phyloP scores from a whole-genome alignment of 2,329 filamentous ascomycete species.

The Microcera coccophila region DNA sequence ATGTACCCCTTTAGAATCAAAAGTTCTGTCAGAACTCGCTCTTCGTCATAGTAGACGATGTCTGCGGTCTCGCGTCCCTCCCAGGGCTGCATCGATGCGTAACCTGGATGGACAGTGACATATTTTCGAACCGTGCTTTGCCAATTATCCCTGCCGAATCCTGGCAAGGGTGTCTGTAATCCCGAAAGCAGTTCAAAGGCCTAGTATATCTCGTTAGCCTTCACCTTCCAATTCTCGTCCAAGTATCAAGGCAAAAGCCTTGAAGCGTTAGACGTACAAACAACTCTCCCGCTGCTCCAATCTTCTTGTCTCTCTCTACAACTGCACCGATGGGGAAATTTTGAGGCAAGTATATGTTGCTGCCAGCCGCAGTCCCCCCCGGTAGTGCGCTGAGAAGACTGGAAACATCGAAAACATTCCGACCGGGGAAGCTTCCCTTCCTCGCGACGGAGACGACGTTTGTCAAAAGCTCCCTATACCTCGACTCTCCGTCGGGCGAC shows the following conservation, averaged over 20 bases:
- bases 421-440: neutral
- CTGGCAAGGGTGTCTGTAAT: constrained; percentile 26
- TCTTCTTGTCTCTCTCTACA: constrained; percentile 14
- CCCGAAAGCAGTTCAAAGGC: constrained; percentile 40
- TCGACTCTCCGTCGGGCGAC: constrained; percentile 10
- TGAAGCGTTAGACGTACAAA: constrained; percentile 9
- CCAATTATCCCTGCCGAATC: constrained; percentile 43
- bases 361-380: neutral
- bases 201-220: constrained; percentile 20
- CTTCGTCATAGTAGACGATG: constrained; percentile 41
- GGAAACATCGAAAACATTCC: neutral
- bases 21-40: constrained; percentile 31
- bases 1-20: constrained; percentile 36
- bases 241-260: neutral
- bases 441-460: neutral
- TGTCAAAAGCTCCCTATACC: neutral
- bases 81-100: constrained; percentile 39
- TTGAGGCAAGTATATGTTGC: neutral
- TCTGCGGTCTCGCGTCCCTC: constrained; percentile 43
- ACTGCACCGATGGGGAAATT: constrained; percentile 3
- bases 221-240: no score
- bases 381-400: neutral
- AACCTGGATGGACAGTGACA: constrained; percentile 37
- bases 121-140: constrained; percentile 44
- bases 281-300: constrained; percentile 20